Evolutionary conservation across 2,329 filamentous ascomycete genomes (phyloP).

Genomic region (Trichophyton equinum): DNA sequence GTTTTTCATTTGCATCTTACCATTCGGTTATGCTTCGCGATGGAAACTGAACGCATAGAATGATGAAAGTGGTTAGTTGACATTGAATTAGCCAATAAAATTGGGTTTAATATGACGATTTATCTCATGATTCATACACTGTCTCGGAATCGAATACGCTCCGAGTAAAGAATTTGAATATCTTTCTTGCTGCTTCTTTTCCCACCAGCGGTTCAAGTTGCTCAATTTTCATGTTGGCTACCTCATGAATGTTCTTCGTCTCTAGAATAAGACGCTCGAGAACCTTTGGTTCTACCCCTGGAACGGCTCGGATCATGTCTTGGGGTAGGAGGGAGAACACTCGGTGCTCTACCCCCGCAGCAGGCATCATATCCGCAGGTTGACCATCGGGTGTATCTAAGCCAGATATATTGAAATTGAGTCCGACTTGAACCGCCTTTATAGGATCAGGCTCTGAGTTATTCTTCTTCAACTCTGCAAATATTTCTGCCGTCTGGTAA

Average conservation of each 20-base stretch:
- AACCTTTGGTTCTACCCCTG: conserved; percentile 71
- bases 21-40: background rate
- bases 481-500: conserved; percentile 95
- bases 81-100: background rate
- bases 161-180: conserved; percentile 67
- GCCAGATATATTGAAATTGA: conserved; percentile 44
- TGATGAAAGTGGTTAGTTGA: conserved; percentile 7
- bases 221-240: conserved; percentile 71
- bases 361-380: conserved; percentile 43
- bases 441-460: conserved; percentile 84
- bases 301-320: conserved; percentile 78
- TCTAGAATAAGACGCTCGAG: conserved; percentile 59
- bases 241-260: conserved; percentile 62
- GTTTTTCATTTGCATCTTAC: conserved; percentile 1
- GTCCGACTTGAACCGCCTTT: conserved; percentile 67
- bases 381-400: conserved; percentile 6
- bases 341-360: conserved; percentile 43
- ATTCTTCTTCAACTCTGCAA: conserved; percentile 81
- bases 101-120: background rate
- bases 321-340: conserved; percentile 74
- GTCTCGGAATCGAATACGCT: conserved; percentile 41
- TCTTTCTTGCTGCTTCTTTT: conserved; percentile 60
- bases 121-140: background rate
- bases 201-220: conserved; percentile 67
- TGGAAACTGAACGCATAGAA: conserved; percentile 7